Evolutionary conservation across 768 basidiomycete species (phyloP).

Genomic region (Russula abietina): DNA sequence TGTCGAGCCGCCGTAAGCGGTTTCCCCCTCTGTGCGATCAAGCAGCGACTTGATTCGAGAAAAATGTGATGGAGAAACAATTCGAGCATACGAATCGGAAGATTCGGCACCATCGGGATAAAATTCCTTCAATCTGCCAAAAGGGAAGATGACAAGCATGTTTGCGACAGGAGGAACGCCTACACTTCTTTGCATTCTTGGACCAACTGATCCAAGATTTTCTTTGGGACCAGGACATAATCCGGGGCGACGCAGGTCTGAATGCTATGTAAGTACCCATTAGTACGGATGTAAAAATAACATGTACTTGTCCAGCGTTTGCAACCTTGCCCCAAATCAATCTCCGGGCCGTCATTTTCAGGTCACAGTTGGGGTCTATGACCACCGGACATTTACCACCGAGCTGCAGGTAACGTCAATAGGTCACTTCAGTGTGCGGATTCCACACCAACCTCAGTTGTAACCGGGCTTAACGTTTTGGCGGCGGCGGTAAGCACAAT

Average conservation of each 20-base stretch:
- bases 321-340: conserved; percentile 74
- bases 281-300: neutral
- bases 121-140: conserved; percentile 46
- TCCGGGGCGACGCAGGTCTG: conserved; percentile 68
- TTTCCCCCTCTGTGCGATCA: conserved; percentile 57
- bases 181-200: conserved; percentile 41
- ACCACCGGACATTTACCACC: conserved; percentile 74
- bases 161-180: conserved; percentile 20
- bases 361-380: conserved; percentile 62
- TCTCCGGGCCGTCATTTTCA: conserved; percentile 60
- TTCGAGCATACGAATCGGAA: conserved; percentile 43
- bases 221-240: conserved; percentile 43
- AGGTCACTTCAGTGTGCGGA: neutral
- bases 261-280: neutral
- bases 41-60: conserved; percentile 55
- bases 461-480: conserved; percentile 65
- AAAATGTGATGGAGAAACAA: conserved; percentile 51
- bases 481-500: conserved; percentile 72
- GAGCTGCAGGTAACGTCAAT: conserved; percentile 35
- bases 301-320: conserved; percentile 54
- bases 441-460: conserved; percentile 41
- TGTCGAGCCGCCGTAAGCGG: conserved; percentile 59
- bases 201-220: conserved; percentile 36
- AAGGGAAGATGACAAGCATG: neutral
- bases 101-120: conserved; percentile 43